Conservation (phyloP, 2,329 filamentous ascomycete genomes). For the Xylariaceae sp. region DNA sequence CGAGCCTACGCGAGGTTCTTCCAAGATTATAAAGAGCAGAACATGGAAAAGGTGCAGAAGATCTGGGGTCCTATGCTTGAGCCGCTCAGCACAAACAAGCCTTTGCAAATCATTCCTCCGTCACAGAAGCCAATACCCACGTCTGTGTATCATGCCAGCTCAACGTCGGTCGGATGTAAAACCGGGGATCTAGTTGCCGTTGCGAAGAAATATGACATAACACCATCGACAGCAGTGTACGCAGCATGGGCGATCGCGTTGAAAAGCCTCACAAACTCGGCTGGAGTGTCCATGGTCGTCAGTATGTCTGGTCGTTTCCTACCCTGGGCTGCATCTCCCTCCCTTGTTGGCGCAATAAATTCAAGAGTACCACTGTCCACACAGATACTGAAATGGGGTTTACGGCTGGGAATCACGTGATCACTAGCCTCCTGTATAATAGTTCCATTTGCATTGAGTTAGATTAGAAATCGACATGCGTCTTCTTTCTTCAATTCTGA, state of each 20-base stretch:
- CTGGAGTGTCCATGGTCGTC: not conserved
- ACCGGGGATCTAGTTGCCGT: not conserved
- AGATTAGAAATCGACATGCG: no score
- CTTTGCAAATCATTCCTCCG: not conserved
- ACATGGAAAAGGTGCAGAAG: not conserved
- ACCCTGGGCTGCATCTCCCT: not conserved
- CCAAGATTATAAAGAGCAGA: not conserved
- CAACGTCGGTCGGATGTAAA: not conserved
- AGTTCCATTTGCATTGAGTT: no score
- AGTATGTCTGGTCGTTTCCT: constrained; percentile 5
- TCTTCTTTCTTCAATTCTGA: no score
- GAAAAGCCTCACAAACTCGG: not conserved
- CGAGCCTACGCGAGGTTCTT: not conserved
- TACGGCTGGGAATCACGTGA: no score
- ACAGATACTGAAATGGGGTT: no score
- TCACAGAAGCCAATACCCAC: not conserved
- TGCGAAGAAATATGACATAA: not conserved
- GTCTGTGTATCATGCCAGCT: not conserved
- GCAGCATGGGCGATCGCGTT: not conserved
- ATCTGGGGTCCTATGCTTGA: not conserved
- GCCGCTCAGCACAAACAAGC: not conserved
- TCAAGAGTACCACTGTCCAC: not conserved
- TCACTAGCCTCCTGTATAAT: no score
- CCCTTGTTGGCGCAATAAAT: not conserved
- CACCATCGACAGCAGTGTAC: not conserved